Evolutionary conservation across 441 rosid genomes (phyloP).

Genomic region (Cnidoscolus chayamansa): DNA sequence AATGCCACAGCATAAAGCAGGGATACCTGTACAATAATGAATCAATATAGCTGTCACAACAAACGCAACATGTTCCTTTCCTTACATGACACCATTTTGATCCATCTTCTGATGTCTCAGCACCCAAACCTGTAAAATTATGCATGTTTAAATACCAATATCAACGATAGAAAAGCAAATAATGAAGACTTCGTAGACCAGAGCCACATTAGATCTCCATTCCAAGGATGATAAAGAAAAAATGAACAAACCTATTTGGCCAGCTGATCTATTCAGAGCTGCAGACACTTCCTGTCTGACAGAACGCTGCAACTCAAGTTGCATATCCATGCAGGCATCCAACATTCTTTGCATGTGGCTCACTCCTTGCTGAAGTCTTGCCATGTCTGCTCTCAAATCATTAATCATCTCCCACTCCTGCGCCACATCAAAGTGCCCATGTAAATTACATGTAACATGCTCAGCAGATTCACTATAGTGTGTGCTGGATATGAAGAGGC

Average conservation of each 20-base stretch:
- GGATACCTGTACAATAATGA: conserved; percentile 84
- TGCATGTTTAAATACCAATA: not conserved
- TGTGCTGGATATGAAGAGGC: too few species aligned
- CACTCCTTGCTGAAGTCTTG: conserved; percentile 95
- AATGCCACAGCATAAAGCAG: not conserved
- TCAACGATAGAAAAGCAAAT: conserved; percentile 5
- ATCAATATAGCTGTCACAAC: conserved; percentile 93
- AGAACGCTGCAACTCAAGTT: conserved; percentile 91
- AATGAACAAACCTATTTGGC: conserved; percentile 55
- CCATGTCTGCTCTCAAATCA: conserved; percentile 87
- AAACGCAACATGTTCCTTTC: conserved; percentile 93
- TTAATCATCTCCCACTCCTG: conserved; percentile 97
- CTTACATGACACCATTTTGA: conserved; percentile 82
- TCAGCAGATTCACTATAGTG: too few species aligned
- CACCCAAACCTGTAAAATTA: conserved; percentile 42
- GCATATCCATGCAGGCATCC: conserved; percentile 99
- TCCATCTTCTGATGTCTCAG: conserved; percentile 81
- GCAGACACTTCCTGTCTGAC: conserved; percentile 99
- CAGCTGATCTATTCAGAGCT: conserved; percentile 69
- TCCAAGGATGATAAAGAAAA: not conserved
- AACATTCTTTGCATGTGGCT: conserved; percentile 98
- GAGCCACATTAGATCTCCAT: not conserved
- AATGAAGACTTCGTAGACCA: not conserved
- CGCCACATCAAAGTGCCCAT: conserved; percentile 14
- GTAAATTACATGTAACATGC: too few species aligned